Evolutionary conservation across 176 grass and related monocot genomes (phyloP), one percentile per base, ranked within the genome.

Genomic region (Avena sativa): DNA sequence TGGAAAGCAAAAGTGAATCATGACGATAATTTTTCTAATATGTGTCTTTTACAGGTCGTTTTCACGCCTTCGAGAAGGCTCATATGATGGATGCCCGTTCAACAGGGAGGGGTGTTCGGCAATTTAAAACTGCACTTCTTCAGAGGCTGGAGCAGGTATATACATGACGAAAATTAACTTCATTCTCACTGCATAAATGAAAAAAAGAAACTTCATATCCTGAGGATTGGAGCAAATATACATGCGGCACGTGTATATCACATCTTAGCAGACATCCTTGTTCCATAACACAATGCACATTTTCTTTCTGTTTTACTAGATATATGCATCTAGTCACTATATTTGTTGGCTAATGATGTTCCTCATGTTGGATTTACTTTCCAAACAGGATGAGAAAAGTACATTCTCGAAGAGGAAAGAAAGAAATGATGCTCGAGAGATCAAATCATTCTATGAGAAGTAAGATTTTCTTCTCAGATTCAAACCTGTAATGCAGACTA

Each of bases 21-120:
- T 79, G 6, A 16, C 40, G 25, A 79, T 17, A 85, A 84, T 40
- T 65, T 57, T 85, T 28, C 12, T 38, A 78, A 70, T 16, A 44
- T 83, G 47, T 85, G 40, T 16, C 58, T 81, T 88, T 84, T 58
- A 86, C 72, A 98, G 96, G 96, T 73, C 92, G 96, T 15, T 98
- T 95, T 79, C 96, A 98, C 36, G 96, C 96, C 25, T 98, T 98
- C 87, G 96, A 94, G 81, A 98, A 95, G 79, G 84, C 96, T 73
- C 96, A 98, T 77, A 64, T 38, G 17, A 85, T 91, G 90, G 96
- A 95, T 82, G 89, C 85, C 20, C 69, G 80, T 48, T 95, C 96
- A 60, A 88, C 57, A 28, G 91, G 90, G 26, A 93, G 96, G 81
- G 93, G 96, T 72, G 92, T 98, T 66, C 84, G 93, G 46, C 96